A percentile compares a stretch with the other conserved stretches of the same genome.
Conservation (phyloP, 352 stramenopile species). For the Phytophthora citrophthora region DNA sequence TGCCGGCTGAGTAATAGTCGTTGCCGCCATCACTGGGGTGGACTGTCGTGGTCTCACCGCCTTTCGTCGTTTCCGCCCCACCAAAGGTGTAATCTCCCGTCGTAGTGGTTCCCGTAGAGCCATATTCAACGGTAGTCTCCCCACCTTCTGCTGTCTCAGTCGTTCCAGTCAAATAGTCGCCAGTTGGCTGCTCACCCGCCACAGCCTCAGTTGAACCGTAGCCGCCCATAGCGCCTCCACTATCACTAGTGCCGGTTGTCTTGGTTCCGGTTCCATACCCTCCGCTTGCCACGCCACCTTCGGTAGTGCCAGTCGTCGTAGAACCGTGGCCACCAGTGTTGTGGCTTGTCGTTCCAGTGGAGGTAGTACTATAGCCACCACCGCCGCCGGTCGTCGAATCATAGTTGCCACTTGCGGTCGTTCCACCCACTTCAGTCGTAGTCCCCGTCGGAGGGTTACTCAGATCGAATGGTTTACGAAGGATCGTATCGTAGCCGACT, state of each 20-base stretch:
- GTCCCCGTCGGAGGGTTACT: conserved; percentile 1
- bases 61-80: background rate
- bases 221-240: too few species aligned
- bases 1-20: background rate
- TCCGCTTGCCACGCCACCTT: background rate
- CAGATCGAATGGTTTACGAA: conserved; percentile 3
- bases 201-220: background rate
- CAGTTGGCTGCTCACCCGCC: background rate
- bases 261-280: background rate
- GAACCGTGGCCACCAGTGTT: background rate
- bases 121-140: background rate
- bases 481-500: background rate
- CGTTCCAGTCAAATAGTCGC: background rate
- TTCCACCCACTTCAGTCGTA: background rate
- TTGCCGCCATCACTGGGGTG: background rate
- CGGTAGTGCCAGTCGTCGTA: background rate
- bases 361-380: too few species aligned
- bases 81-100: too few species aligned
- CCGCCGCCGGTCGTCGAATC: background rate
- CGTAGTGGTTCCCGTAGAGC: background rate
- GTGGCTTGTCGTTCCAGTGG: too few species aligned
- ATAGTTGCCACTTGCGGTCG: background rate
- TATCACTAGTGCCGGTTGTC: background rate
- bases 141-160: background rate
- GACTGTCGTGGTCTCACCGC: background rate